These are phyloP conservation scores for Sclerotinia minor DNA, from an alignment of 2,329 filamentous ascomycete species.

Conservation along the genomic window DNA sequence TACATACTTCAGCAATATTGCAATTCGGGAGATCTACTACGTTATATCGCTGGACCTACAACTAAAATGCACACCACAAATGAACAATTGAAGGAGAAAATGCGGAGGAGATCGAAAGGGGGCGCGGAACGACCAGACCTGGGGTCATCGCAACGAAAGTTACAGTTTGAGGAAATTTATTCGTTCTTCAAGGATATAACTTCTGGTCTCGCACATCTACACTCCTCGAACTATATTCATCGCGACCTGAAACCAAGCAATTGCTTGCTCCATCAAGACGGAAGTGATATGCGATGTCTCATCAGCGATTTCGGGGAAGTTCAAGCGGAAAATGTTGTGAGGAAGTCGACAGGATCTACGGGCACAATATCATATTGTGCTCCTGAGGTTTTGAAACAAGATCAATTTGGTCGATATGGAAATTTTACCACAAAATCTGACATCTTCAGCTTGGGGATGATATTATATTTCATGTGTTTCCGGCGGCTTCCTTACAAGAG, in stretches of 20 bases:
- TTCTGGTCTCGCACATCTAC: conserved; percentile 84
- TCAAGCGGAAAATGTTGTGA: conserved; percentile 74
- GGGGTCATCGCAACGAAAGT: conserved; percentile 34
- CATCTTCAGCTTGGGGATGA: conserved; percentile 98
- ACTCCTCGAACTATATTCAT: conserved; percentile 90
- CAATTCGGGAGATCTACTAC: conserved; percentile 86
- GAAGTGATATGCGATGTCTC: conserved; percentile 71
- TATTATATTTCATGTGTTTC: conserved; percentile 97
- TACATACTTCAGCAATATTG: conserved; percentile 99
- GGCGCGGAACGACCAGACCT: conserved; percentile 59
- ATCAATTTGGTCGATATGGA: conserved; percentile 69
- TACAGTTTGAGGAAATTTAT: conserved; percentile 89
- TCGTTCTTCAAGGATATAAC: conserved; percentile 96
- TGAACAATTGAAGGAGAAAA: conserved; percentile 84
- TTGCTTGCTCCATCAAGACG: conserved; percentile 79
- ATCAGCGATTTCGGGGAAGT: conserved; percentile 99
- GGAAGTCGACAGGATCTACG: conserved; percentile 90
- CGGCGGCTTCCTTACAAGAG: conserved; percentile 80
- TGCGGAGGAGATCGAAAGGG: conserved; percentile 73
- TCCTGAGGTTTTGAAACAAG: conserved; percentile 80
- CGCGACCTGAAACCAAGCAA: conserved; percentile 96
- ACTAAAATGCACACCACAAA: conserved; percentile 64
- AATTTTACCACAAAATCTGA: conserved; percentile 98
- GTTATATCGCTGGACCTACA: conserved; percentile 74
- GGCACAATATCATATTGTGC: conserved; percentile 98